Evolutionary conservation across 345 rosid species (phyloP), one percentile per base, ranked within the genome.

Genomic region (Ailanthus altissimus): DNA sequence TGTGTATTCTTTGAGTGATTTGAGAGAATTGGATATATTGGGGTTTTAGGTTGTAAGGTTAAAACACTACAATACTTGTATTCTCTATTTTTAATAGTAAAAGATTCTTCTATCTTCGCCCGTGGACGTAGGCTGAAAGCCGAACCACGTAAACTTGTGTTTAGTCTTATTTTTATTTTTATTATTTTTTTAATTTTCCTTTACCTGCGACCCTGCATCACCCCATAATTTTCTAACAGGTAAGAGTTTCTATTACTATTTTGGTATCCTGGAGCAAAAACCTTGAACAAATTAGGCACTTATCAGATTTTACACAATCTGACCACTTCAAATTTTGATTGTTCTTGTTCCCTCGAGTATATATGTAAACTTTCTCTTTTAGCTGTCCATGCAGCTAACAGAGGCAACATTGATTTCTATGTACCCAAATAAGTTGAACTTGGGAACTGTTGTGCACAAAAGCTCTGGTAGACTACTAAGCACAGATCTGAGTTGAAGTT

Each of bases 401-500:
- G 18, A 47, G 40, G 9, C 18, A 15, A 16, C 10, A 64, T 18
- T 49, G 20, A 65, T 15, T 26, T 50, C 57, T 8, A 11, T 74
- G 69, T 23, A 61, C 28, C 21, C 28, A 5, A 7, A 12, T 23
- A 45, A 43, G 76, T 43, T 54, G 56, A 47, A 26, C 25, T 58
- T 20, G 12, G 70, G 15, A 47, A 21, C 20, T 26, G 46, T 11
- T 38, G 62, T 7, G 47, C 63, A 50, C 60, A 53, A 51, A 63
- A 36, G 12, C 38, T 63, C 47, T 32, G 28, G 67, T 56, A 42
- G 36, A 43, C 25, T 11, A 54, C 15, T 25, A 73, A 25, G 23
- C 51, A 43, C 56, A 7, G 25, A 21, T 72, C 9, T 20, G 28
- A 5, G 66, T 65, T 75, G 59, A 54, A 38, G 5, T 68, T 90